Evolutionary conservation across 306 rosid genomes (phyloP).

Genomic region (Cyamopsis tetragonoloba): DNA sequence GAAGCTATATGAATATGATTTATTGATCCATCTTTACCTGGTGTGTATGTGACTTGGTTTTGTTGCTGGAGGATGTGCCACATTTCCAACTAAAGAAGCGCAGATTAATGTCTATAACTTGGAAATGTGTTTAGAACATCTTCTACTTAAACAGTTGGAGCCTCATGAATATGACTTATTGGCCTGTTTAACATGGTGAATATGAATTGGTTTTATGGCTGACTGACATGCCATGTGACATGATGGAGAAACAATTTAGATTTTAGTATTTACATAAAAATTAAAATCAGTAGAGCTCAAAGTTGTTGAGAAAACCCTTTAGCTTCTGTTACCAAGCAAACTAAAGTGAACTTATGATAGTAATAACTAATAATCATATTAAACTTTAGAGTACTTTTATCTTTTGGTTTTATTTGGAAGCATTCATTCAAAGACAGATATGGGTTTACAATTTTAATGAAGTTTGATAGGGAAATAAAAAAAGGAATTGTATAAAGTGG

Average conservation of each 20-base stretch:
- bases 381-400: background rate
- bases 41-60: background rate
- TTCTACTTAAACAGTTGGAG: background rate
- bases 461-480: background rate
- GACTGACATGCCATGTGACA: background rate
- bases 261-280: background rate
- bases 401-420: background rate
- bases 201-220: constrained; percentile 7
- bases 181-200: background rate
- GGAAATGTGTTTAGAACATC: background rate
- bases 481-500: background rate
- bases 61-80: background rate
- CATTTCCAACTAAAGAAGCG: background rate
- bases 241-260: background rate
- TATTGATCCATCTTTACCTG: background rate
- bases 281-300: background rate
- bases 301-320: background rate
- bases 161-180: background rate
- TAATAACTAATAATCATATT: background rate
- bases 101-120: background rate
- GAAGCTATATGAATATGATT: background rate
- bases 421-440: background rate
- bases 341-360: background rate
- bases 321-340: background rate
- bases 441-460: background rate